Evolutionary conservation across 352 stramenopile genomes (phyloP), one percentile per base, ranked within the genome.

Genomic region (Pythium oligandrum): DNA sequence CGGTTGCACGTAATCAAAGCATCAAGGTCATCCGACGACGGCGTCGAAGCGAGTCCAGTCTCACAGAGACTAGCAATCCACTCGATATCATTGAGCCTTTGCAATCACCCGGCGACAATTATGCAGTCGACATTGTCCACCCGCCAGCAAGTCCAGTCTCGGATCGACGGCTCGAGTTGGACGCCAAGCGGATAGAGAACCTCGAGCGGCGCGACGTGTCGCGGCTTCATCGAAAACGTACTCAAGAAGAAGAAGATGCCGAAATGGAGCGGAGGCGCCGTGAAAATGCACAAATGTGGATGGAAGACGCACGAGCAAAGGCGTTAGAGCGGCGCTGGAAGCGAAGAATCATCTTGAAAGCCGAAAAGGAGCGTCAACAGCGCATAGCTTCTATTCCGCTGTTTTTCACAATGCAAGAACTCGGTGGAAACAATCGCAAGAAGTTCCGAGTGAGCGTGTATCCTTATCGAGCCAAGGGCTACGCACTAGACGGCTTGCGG

Each of bases 231-330:
- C 56, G 66, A 4, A 43, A 58, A 11, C 53, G 43, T 32, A 42
- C 11, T 5, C 39, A 33, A 2, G 37, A 38, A 30, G 51, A 70
- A 30, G 59, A 59, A 30, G 46, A 66, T 2, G 31, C 34, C 33
- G 46, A 62, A 10, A 46, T 81, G 26, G 61, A 86, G 32, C 58
- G 47, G 4, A 59, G 66, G 11, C 67, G 74, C 26, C 52, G 57
- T n/a, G 77, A 84, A 61, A 75, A 63, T 48, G 61, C 68, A 6
- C 48, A 55, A 1, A 86, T 88, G 77, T 83, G 73, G 45, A 44
- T 51, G 17, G 77, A 85, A 63, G 77, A 84, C 40, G 40, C 38
- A 4, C 55, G 62, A 4, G 57, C 72, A 9, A 57, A 42, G 26
- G 30, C 53, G 6, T 11, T 70, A 1, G 73, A 86, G 50, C 46